Base-by-base conservation (phyloP, 2,329 filamentous ascomycete genomes). In the Fusarium proliferatum region DNA sequence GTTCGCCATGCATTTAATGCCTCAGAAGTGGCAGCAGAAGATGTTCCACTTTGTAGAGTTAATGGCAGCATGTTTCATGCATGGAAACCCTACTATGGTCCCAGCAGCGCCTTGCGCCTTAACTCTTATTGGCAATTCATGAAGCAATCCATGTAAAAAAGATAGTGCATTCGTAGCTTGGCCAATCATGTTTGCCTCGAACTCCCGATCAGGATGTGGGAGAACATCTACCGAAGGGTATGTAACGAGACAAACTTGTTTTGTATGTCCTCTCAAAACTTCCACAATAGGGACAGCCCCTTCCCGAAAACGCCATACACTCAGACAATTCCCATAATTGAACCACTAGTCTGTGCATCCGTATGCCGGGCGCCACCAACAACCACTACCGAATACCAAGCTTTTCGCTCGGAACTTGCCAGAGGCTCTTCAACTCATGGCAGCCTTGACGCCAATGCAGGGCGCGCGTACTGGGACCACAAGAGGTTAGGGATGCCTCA, bases 331-430 rank as follows among this genome's bases (percentile, higher is more conserved):
- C 28, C 48, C 38, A 43, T 43, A 30, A 23, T 62, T 55, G 17
- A 45, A 38, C 56, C 56, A 26, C 51, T 55, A 45, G 56, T 55
- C 48, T 33, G 48, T 55, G 42, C 48, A 49, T 39, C 6, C 28
- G 52, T 42, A 42, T 69, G 65, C 67, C 67, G 67, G 45, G 26
- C 67, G 65, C 65, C 59, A 69, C 66, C n/a, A 19, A 62, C 57
- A 68, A 45, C 58, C 65, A 69, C 67, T 69, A 69, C 67, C 67
- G 67, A 65, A 36, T 51, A 61, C 59, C 63, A 73, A 74, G 58
- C 71, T 69, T 74, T 68, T 36, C 26, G 46, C 62, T 71, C 59
- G 67, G 72, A 67, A 56, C 46, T 36, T 73, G 65, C 71, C 71
- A 71, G 46, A 45, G 49, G 42, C 36, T 62, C 49, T 34, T 33